Conservation (phyloP, 2,329 filamentous ascomycete species). For the Orbilia blumenaviensis region DNA sequence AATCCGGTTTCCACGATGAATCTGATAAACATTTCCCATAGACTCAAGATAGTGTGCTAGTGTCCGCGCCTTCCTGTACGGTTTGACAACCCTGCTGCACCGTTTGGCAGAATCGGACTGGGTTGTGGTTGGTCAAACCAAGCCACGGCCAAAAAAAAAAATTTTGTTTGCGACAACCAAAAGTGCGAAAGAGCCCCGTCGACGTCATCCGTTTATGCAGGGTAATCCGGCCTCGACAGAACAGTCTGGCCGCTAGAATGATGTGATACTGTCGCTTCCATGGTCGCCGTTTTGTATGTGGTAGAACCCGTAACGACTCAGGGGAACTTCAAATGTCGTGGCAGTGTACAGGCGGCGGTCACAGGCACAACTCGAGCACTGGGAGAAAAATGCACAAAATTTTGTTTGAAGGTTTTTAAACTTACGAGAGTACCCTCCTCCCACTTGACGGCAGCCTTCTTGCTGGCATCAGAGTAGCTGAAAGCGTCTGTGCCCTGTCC, state of each 20-base stretch:
- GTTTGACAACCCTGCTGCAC: conserved; percentile 5
- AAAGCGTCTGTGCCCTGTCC: conserved; percentile 79
- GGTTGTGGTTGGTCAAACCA: conserved; percentile 7
- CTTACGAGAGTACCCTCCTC: conserved; percentile 82
- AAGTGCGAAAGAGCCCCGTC: conserved; percentile 3
- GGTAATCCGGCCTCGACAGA: conserved; percentile 11
- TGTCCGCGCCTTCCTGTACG: not conserved
- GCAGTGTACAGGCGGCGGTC: not conserved
- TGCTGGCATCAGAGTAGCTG: conserved; percentile 99
- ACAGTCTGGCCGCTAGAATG: not conserved
- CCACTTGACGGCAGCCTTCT: conserved; percentile 93
- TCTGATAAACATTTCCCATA: not conserved
- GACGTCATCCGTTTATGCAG: conserved; percentile 33
- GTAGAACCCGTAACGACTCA: not conserved
- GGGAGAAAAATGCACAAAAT: not conserved
- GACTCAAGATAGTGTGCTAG: not conserved
- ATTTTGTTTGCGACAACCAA: conserved; percentile 25
- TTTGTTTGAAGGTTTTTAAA: conserved; percentile 51
- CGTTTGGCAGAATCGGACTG: not conserved
- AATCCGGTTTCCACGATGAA: not conserved
- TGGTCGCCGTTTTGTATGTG: not conserved
- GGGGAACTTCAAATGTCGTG: not conserved
- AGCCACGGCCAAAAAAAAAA: conserved; percentile 12
- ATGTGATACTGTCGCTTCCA: not conserved
- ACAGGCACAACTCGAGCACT: not conserved